Evolutionary conservation across 768 basidiomycete genomes (phyloP).

Genomic region (Tulasnella sp.): DNA sequence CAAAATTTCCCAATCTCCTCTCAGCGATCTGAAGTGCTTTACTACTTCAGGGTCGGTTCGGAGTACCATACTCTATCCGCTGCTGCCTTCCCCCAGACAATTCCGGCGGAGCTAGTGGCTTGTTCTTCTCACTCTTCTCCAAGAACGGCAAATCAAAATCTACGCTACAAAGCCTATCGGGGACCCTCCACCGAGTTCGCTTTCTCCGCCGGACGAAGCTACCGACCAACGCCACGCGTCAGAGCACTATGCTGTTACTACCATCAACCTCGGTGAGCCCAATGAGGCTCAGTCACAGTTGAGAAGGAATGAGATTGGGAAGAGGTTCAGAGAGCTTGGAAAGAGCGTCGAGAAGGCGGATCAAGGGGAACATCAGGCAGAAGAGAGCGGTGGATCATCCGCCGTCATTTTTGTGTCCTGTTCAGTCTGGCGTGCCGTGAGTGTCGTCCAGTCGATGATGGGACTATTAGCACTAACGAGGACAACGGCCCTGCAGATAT

Average conservation of each 20-base stretch:
- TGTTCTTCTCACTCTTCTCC: no score
- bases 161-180: no score
- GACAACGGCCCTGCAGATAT: not conserved
- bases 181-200: no score
- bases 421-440: slow-evolving; percentile 20
- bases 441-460: not conserved
- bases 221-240: no score
- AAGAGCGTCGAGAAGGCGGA: slow-evolving; percentile 23
- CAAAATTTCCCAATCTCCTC: not conserved
- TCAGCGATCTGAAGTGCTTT: not conserved
- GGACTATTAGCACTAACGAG: not conserved
- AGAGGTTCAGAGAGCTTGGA: not conserved
- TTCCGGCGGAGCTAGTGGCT: no score
- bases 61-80: slow-evolving; percentile 59
- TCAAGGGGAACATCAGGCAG: slow-evolving; percentile 26
- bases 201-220: no score
- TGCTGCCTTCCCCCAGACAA: slow-evolving; percentile 55
- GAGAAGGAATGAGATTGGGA: not conserved
- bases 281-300: slow-evolving; percentile 17
- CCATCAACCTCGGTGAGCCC: slow-evolving; percentile 26
- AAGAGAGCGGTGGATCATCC: slow-evolving; percentile 32
- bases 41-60: slow-evolving; percentile 50
- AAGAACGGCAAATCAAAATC: no score
- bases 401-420: slow-evolving; percentile 18
- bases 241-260: slow-evolving; percentile 35